Evolutionary conservation across 1,284 basidiomycete species (phyloP).

Genomic region (Cutaneotrichosporon sp.): DNA sequence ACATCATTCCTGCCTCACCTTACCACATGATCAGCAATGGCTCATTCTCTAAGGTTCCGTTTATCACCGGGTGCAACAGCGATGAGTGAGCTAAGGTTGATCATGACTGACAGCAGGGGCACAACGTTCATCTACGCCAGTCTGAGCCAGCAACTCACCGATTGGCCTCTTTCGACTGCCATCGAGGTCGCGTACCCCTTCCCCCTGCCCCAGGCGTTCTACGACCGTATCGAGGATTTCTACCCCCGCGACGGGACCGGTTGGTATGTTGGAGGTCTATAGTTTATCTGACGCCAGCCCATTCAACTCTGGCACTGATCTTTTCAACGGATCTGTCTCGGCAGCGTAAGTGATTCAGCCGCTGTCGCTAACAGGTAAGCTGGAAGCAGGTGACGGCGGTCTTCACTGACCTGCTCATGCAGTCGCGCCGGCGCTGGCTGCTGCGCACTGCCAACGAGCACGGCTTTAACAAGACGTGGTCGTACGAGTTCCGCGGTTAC

Average conservation of each 20-base stretch:
- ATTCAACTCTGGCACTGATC: constrained; percentile 45
- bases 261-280: background rate
- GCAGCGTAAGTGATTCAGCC: background rate
- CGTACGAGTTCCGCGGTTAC: constrained; percentile 37
- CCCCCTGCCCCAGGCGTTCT: constrained; percentile 2
- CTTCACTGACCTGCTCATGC: constrained; percentile 37
- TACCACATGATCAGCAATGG: constrained; percentile 39
- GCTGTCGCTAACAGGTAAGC: constrained; percentile 3
- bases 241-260: constrained; percentile 9
- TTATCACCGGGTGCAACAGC: constrained; percentile 47
- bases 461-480: constrained; percentile 37
- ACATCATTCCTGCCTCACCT: constrained; percentile 46
- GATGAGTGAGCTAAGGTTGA: constrained; percentile 32
- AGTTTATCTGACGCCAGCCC: constrained; percentile 25
- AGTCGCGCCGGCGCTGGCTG: constrained; percentile 36
- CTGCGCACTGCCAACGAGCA: constrained; percentile 31
- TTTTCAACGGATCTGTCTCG: constrained; percentile 24
- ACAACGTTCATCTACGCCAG: background rate
- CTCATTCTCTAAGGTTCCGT: constrained; percentile 45
- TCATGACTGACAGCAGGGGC: constrained; percentile 17
- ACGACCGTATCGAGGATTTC: constrained; percentile 3
- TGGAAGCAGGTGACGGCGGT: constrained; percentile 38
- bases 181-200: constrained; percentile 5
- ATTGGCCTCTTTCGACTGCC: constrained; percentile 2
- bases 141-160: constrained; percentile 2